Conservation (phyloP, 2,329 filamentous ascomycete species). For the Fusarium palustre region DNA sequence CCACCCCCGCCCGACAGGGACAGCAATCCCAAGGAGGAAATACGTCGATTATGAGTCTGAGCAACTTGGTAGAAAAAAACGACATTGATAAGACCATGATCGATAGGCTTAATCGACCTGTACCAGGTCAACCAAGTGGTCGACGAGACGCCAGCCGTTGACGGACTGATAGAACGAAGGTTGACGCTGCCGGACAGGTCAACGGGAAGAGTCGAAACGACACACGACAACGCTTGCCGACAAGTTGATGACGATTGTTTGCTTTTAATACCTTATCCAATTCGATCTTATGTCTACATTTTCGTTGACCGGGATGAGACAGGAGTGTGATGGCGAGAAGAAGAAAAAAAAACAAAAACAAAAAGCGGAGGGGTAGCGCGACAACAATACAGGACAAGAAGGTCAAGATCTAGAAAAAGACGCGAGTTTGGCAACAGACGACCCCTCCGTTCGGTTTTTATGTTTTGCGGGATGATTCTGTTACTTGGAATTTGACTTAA, state of each 20-base stretch:
- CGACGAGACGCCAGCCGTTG: constrained; percentile 41
- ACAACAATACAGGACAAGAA: constrained; percentile 42
- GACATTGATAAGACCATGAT: constrained; percentile 69
- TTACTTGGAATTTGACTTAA: constrained; percentile 30
- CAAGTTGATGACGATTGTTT: constrained; percentile 38
- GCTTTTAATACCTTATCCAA: constrained; percentile 36
- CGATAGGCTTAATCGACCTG: constrained; percentile 60
- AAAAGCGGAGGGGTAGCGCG: constrained; percentile 25
- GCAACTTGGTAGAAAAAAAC: constrained; percentile 63
- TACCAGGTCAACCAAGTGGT: constrained; percentile 27
- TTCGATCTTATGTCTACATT: constrained; percentile 28
- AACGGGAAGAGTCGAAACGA: constrained; percentile 34
- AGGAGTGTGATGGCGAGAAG: constrained; percentile 32
- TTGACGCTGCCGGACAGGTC: constrained; percentile 48
- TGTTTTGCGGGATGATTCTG: constrained; percentile 26
- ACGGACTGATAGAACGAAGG: constrained; percentile 21
- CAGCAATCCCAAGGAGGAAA: constrained; percentile 43
- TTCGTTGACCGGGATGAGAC: constrained; percentile 37
- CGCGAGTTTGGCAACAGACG: constrained; percentile 52
- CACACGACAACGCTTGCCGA: constrained; percentile 33
- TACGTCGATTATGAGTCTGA: constrained; percentile 65
- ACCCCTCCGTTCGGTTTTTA: constrained; percentile 33
- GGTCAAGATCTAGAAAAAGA: constrained; percentile 44
- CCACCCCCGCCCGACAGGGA: constrained; percentile 51
- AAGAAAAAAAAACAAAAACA: constrained; percentile 14